These are phyloP conservation scores for Tylopilus plumbeoviolaceoides DNA, from an alignment of 768 basidiomycete species.

Conservation along the genomic window DNA sequence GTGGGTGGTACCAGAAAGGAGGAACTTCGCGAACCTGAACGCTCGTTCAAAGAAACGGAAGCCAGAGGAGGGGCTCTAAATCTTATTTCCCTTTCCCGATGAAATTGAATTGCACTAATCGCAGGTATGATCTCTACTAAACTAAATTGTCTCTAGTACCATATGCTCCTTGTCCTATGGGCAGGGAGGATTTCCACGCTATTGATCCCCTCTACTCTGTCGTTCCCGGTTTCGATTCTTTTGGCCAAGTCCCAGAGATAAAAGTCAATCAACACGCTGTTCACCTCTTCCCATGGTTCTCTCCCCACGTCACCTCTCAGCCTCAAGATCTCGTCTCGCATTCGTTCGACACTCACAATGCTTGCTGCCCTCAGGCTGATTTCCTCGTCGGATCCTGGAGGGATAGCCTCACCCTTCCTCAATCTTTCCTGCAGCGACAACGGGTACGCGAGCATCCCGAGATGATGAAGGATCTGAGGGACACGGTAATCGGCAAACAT, in stretches of 20 bases:
- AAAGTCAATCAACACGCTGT: conserved; percentile 85
- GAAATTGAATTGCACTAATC: conserved; percentile 10
- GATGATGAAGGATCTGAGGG: conserved; percentile 85
- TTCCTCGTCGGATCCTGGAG: conserved; percentile 63
- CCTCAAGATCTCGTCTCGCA: conserved; percentile 54
- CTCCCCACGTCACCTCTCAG: conserved; percentile 29
- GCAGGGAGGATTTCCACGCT: conserved; percentile 58
- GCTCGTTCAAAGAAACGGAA: conserved; percentile 3
- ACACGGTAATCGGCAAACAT: conserved; percentile 96
- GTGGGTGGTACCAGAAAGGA: conserved; percentile 25
- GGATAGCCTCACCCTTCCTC: conserved; percentile 39
- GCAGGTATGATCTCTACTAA: conserved; percentile 7
- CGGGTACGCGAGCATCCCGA: conserved; percentile 72
- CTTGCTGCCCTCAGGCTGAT: conserved; percentile 77
- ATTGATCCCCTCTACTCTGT: conserved; percentile 54
- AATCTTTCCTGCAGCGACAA: conserved; percentile 52
- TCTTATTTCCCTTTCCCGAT: neutral
- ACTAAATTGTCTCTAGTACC: conserved; percentile 54
- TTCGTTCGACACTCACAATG: conserved; percentile 72
- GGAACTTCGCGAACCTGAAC: conserved; percentile 20
- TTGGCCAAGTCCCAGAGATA: conserved; percentile 89
- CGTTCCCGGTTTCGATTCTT: conserved; percentile 59
- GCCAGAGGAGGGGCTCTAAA: neutral
- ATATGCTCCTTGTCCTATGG: conserved; percentile 79
- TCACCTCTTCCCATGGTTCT: conserved; percentile 32